These are phyloP conservation scores for Alternaria gaisen DNA, from an alignment of 2,329 filamentous ascomycete species.

Conservation along the genomic window DNA sequence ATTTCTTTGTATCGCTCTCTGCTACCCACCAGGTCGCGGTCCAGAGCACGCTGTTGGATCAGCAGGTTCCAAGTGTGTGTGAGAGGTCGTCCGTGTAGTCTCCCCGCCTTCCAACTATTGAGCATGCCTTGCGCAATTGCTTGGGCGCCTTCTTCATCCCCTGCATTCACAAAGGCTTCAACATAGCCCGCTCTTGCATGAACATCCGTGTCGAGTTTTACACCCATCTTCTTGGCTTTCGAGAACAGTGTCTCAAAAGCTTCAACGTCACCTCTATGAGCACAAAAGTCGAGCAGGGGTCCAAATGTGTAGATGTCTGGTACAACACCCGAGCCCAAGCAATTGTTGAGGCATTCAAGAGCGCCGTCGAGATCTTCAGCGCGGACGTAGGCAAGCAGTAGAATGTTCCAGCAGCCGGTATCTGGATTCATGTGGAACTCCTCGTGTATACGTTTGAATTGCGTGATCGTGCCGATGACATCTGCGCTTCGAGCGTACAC, in stretches of 20 bases:
- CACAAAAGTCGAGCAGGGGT: constrained; percentile 76
- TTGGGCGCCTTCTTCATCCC: constrained; percentile 52
- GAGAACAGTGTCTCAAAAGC: constrained; percentile 72
- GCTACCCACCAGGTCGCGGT: constrained; percentile 65
- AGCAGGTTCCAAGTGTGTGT: constrained; percentile 82
- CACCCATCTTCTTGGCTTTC: constrained; percentile 62
- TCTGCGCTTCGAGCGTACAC: constrained; percentile 77
- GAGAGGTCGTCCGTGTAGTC: constrained; percentile 58
- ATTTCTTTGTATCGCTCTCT: constrained; percentile 65
- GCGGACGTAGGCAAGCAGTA: constrained; percentile 75
- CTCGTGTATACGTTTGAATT: constrained; percentile 69
- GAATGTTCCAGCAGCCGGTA: constrained; percentile 74
- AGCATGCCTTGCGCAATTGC: constrained; percentile 68
- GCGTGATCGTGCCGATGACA: constrained; percentile 63
- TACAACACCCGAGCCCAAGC: constrained; percentile 59
- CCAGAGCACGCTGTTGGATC: constrained; percentile 72
- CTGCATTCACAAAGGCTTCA: constrained; percentile 65
- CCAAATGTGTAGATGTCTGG: constrained; percentile 74
- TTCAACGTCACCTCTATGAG: constrained; percentile 75
- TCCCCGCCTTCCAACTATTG: constrained; percentile 48
- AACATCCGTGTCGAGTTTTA: constrained; percentile 33
- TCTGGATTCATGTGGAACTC: constrained; percentile 67
- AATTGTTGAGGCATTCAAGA: constrained; percentile 68
- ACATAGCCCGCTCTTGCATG: constrained; percentile 61
- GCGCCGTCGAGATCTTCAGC: constrained; percentile 73